Base-by-base conservation (phyloP, 164 flowering plant genomes). In the Vitis cinerea region DNA sequence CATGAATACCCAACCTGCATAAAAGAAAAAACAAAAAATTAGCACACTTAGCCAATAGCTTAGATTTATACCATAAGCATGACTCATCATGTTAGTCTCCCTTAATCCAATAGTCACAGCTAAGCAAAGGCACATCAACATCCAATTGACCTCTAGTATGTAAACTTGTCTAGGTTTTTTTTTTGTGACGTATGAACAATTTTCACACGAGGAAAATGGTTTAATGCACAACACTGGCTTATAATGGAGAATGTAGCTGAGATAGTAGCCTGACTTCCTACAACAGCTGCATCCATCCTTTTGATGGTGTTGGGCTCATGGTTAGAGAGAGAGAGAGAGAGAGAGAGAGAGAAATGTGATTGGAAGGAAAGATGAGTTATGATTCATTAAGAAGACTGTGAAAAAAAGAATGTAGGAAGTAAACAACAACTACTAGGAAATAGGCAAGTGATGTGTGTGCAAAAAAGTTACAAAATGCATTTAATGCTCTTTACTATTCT, bases 211-310 rank as follows among this genome's bases (percentile, higher is more conserved):
- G 96, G 96, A 64, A 88, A 90, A 78, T 93, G 88, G 62, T 80
- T 77, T 61, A 90, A 64, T n/a, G 89, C 88, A 63, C 79, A 81
- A 70, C 90, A 81, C 79, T 90, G 96, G 76, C 84, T 84, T 76
- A 90, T 69, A 23, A 88, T 82, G 29, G 96, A 88, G 79, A 88
- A 90, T 7, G 93, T 84, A 17, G 88, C 96, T 10, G 96, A 83
- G 66, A 90, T 90, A 2, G 82, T 83, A 23, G 91, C 93, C 66
- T 90, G 96, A 65, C 96, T 90, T 61, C 88, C 96, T 9, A 90
- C 88, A 11, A 87, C 75, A 4, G 93, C 79, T 44, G 93, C 96
- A 50, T 19, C 23, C 23, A 31, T 31, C 6, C 44, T 31, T 31
- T 2, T 6, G 3, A 31, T 3, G 6, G 4, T 31, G 44, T 31